Percentiles rank a stretch among this genome's conserved stretches.
Evolutionary conservation across 2,329 filamentous ascomycete genomes (phyloP).

Genomic region (Cladorrhinum sp.): DNA sequence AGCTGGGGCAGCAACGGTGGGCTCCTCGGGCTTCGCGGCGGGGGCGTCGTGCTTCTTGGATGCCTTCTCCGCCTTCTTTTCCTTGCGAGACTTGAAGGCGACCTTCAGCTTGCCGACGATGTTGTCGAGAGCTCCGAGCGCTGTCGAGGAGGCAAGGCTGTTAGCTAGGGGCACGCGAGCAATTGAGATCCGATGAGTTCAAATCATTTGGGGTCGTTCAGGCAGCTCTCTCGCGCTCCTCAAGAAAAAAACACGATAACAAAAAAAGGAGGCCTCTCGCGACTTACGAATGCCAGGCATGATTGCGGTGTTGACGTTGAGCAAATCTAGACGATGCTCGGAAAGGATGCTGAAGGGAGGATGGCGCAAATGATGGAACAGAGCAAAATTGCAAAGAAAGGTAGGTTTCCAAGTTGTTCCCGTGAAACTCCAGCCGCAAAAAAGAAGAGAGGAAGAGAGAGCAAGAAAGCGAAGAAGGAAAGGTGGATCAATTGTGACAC

Average conservation of each 20-base stretch:
- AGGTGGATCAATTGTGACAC: background rate
- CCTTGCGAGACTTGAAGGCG: conserved; percentile 48
- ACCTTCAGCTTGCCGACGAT: conserved; percentile 55
- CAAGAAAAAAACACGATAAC: background rate
- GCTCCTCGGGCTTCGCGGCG: conserved; percentile 29
- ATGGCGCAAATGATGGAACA: background rate
- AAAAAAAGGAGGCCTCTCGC: conserved; percentile 21
- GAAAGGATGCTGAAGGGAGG: background rate
- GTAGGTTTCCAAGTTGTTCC: too few relatives aligned
- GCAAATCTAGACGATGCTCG: background rate
- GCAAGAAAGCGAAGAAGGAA: background rate
- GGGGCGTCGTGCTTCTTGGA: conserved; percentile 27
- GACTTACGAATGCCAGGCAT: conserved; percentile 55
- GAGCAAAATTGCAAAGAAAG: background rate
- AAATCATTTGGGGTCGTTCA: too few relatives aligned
- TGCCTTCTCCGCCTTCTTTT: conserved; percentile 34
- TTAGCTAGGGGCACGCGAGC: background rate
- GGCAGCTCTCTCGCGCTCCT: background rate
- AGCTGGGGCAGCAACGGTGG: conserved; percentile 30
- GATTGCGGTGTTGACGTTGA: conserved; percentile 29
- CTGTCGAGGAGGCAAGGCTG: conserved; percentile 31
- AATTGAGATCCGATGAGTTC: too few relatives aligned
- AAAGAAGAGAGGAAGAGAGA: background rate
- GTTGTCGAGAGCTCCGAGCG: conserved; percentile 51
- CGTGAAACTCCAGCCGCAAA: background rate